A percentile compares a stretch with the other conserved stretches of the same genome.
Conservation (phyloP, 2,329 filamentous ascomycete species). For the Knufia fluminis region DNA sequence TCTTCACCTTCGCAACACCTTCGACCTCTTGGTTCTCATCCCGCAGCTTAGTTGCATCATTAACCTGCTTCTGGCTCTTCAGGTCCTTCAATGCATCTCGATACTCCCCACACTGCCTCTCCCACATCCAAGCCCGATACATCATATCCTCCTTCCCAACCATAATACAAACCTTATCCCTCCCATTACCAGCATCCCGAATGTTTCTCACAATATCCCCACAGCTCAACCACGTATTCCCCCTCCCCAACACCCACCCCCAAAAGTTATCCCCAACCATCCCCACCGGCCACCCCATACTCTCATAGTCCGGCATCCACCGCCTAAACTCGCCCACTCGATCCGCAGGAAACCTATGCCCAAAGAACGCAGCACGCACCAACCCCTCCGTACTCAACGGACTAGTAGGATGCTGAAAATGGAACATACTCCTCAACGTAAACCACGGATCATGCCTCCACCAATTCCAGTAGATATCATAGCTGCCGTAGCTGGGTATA, state of each 20-base stretch:
- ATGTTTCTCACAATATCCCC: slow-evolving; percentile 10
- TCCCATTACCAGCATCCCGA: slow-evolving; percentile 28
- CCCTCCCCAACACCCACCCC: background rate
- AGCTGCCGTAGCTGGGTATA: slow-evolving; percentile 39
- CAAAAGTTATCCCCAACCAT: slow-evolving; percentile 39
- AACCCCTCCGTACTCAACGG: slow-evolving; percentile 44
- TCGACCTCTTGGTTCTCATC: background rate
- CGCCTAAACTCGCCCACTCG: slow-evolving; percentile 37
- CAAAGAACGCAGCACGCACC: slow-evolving; percentile 44
- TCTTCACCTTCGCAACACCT: slow-evolving; percentile 1
- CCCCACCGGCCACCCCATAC: slow-evolving; percentile 43
- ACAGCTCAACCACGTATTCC: slow-evolving; percentile 6
- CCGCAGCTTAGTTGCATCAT: background rate
- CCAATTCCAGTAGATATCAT: slow-evolving; percentile 40
- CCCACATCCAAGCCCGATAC: slow-evolving; percentile 9
- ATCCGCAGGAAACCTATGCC: slow-evolving; percentile 32
- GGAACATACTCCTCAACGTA: slow-evolving; percentile 37
- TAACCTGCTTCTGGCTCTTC: slow-evolving; percentile 1
- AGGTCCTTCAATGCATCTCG: slow-evolving; percentile 3
- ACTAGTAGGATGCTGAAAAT: slow-evolving; percentile 43
- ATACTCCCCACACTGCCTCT: slow-evolving; percentile 10
- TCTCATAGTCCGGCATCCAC: slow-evolving; percentile 42
- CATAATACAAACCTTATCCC: slow-evolving; percentile 33
- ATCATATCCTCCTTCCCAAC: slow-evolving; percentile 31
- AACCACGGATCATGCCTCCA: slow-evolving; percentile 41